Conservation (phyloP, 352 stramenopile species). For the Globisporangium iwayamae region DNA sequence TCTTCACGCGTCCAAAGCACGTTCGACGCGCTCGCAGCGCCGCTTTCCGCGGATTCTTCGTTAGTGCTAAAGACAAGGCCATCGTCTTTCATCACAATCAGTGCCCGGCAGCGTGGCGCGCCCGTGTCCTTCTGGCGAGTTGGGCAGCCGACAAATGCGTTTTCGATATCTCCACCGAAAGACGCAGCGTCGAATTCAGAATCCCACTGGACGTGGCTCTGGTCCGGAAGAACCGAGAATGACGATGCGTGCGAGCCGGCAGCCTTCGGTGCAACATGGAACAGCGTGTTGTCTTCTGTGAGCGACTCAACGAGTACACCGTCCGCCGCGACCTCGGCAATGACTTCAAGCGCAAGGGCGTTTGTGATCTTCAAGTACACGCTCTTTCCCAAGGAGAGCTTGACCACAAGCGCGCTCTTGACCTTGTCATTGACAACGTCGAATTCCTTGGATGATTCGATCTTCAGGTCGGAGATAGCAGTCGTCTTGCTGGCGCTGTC, state of each 20-base stretch:
- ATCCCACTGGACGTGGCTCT: constrained; percentile 35
- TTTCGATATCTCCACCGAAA: constrained; percentile 47
- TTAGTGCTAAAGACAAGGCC: constrained; percentile 69
- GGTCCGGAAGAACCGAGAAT: constrained; percentile 31
- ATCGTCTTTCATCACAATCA: constrained; percentile 73
- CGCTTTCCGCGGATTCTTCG: constrained; percentile 26
- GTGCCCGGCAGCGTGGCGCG: constrained; percentile 39
- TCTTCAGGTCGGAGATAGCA: constrained; percentile 8
- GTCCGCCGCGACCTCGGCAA: constrained; percentile 31
- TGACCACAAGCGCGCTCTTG: constrained; percentile 43
- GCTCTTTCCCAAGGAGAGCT: constrained; percentile 53
- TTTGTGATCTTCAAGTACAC: constrained; percentile 49
- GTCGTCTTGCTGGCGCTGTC: constrained; percentile 8
- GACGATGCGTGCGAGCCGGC: constrained; percentile 31
- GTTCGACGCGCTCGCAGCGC: constrained; percentile 16
- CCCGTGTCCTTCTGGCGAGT: constrained; percentile 52
- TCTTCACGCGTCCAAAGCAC: constrained; percentile 78
- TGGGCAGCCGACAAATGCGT: constrained; percentile 53
- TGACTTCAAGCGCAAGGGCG: constrained; percentile 34
- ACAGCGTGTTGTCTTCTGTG: constrained; percentile 51
- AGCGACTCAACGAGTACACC: constrained; percentile 52
- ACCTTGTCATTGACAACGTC: constrained; percentile 36
- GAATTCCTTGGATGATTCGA: constrained; percentile 27
- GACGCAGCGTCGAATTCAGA: constrained; percentile 41
- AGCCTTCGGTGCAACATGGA: constrained; percentile 35